These are phyloP conservation scores for Immersiporthe knoxdaviesiana DNA, from an alignment of 2,329 filamentous ascomycete genomes.

Conservation along the genomic window DNA sequence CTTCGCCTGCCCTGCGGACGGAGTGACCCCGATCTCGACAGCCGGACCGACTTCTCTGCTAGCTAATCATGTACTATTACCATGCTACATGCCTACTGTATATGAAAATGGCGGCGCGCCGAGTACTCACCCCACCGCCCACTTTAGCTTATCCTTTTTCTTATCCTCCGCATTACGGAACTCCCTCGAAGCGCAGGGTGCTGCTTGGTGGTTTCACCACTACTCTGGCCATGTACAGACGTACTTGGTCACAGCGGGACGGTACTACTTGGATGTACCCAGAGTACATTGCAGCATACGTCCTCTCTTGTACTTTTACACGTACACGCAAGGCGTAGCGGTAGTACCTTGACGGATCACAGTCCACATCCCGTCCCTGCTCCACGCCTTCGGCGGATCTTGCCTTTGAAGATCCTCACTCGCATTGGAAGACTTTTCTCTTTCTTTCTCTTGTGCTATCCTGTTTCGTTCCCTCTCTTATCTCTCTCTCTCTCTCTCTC, in stretches of 20 bases:
- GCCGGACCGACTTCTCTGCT: background rate
- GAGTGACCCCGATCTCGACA: background rate
- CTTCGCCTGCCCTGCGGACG: background rate
- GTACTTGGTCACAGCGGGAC: background rate
- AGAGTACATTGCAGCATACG: background rate
- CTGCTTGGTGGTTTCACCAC: background rate
- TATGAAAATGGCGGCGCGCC: background rate
- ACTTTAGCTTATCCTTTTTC: constrained; percentile 21
- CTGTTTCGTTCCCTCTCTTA: background rate
- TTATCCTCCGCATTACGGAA: constrained; percentile 28
- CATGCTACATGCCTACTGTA: background rate
- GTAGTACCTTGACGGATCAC: constrained; percentile 19
- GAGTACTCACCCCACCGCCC: constrained; percentile 17
- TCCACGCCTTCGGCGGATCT: constrained; percentile 29
- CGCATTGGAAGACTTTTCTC: constrained; percentile 24
- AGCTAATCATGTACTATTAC: background rate
- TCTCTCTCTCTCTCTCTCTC: background rate
- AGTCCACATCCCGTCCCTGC: constrained; percentile 23
- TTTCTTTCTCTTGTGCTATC: background rate
- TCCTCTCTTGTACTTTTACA: background rate
- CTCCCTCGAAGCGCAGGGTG: background rate
- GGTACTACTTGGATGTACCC: constrained; percentile 12
- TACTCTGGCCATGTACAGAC: too few relatives aligned
- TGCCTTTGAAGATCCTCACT: constrained; percentile 18
- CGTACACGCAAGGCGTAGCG: constrained; percentile 8